Evolutionary conservation across 495 filamentous ascomycete species (phyloP).

Genomic region (Apiosordaria backusii): DNA sequence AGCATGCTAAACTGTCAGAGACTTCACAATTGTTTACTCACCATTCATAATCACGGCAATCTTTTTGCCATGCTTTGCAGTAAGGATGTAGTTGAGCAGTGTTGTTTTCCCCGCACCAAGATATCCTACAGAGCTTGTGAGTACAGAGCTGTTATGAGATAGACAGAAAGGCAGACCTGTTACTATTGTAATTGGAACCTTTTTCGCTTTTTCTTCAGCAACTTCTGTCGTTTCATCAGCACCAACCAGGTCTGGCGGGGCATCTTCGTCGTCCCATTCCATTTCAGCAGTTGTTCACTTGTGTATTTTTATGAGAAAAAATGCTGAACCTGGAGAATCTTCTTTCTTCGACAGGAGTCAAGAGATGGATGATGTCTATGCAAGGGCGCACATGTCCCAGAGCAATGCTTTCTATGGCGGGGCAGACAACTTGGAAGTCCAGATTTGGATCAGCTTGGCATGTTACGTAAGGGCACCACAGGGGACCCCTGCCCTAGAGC

Average conservation of each 20-base stretch:
- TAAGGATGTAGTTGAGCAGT: slow-evolving; percentile 90
- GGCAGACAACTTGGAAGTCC: neutral
- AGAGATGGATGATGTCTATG: neutral
- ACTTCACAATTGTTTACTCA: slow-evolving; percentile 20
- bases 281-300: slow-evolving; percentile 25
- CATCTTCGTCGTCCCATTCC: slow-evolving; percentile 65
- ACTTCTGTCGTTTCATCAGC: slow-evolving; percentile 35
- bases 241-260: slow-evolving; percentile 69
- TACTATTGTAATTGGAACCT: slow-evolving; percentile 91
- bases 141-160: neutral
- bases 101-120: slow-evolving; percentile 96
- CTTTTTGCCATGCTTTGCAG: slow-evolving; percentile 90
- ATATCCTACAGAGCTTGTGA: slow-evolving; percentile 51
- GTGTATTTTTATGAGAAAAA: neutral
- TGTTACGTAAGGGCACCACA: neutral
- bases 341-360: neutral
- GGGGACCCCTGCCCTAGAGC: neutral
- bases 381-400: neutral
- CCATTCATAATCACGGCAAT: slow-evolving; percentile 98
- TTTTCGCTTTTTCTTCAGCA: slow-evolving; percentile 52
- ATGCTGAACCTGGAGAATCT: neutral
- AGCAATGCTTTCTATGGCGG: neutral
- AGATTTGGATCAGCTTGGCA: slow-evolving; percentile 1
- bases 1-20: neutral
- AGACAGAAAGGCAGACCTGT: slow-evolving; percentile 57